phyloP scores from a whole-genome alignment of 495 filamentous ascomycete species.

The Jackrogersella multiformis region DNA sequence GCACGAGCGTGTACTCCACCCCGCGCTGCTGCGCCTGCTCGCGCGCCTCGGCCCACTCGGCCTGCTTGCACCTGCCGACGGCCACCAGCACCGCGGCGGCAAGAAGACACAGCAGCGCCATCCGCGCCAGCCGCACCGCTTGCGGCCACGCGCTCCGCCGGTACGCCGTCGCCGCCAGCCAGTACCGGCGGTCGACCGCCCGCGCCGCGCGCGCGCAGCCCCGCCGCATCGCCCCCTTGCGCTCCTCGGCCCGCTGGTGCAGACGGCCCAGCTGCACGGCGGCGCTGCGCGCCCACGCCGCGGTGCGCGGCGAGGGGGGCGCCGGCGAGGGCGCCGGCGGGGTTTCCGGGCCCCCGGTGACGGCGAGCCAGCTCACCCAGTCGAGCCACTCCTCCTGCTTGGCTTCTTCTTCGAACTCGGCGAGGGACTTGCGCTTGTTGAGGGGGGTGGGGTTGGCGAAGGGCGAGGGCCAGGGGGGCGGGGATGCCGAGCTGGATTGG shows the following conservation, averaged over 20 bases:
- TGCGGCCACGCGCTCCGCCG: slow-evolving; percentile 11
- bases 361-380: background rate
- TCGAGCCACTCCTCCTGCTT: background rate
- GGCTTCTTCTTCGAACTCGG: background rate
- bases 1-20: background rate
- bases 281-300: background rate
- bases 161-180: slow-evolving; percentile 8
- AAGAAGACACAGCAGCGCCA: background rate
- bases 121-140: background rate
- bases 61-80: background rate
- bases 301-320: background rate
- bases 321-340: background rate
- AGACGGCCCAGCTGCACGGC: no score
- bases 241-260: no score
- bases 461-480: background rate
- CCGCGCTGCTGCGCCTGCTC: no score
- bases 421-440: background rate
- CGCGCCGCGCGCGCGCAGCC: background rate
- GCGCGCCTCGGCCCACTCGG: background rate
- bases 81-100: background rate
- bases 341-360: background rate
- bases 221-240: no score
- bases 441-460: background rate
- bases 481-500: background rate
- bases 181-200: slow-evolving; percentile 6